phyloP scores from a whole-genome alignment of 2,329 filamentous ascomycete genomes.

The Trichoderma citrinoviride region DNA sequence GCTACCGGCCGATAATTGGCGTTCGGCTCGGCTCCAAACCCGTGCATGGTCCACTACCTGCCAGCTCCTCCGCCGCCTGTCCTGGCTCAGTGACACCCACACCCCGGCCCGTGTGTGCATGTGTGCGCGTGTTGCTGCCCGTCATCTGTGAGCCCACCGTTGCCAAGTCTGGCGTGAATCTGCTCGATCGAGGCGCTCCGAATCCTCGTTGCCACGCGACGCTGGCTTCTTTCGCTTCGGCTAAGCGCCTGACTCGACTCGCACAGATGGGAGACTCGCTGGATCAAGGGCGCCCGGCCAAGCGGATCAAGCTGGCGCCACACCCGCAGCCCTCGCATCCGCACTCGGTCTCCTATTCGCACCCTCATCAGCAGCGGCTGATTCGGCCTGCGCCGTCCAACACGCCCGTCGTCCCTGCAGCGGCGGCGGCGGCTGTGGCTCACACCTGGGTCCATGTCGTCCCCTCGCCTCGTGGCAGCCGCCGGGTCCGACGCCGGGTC shows the following conservation, averaged over 20 bases:
- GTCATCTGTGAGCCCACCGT: not conserved
- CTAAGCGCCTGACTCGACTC: not conserved
- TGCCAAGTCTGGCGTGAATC: not conserved
- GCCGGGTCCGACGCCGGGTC: not conserved
- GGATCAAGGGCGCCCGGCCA: conserved; percentile 24
- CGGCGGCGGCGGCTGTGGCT: not conserved
- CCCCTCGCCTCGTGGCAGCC: not conserved
- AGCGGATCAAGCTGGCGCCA: conserved; percentile 28
- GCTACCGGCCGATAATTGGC: not conserved
- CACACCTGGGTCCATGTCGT: not conserved
- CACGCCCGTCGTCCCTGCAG: not conserved
- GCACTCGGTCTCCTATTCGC: not conserved
- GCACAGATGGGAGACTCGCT: conserved; percentile 24
- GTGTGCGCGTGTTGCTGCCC: conserved; percentile 9
- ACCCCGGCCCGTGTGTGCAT: not conserved
- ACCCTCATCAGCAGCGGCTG: not conserved
- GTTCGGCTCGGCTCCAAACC: not conserved
- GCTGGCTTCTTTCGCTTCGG: not conserved
- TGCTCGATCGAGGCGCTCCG: not conserved
- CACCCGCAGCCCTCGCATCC: not conserved
- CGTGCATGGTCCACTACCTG: conserved; percentile 2
- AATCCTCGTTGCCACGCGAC: conserved; percentile 2
- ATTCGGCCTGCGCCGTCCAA: not conserved
- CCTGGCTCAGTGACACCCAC: conserved; percentile 9
- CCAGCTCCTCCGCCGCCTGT: not conserved